Evolutionary conservation across 176 grass and related monocot genomes (phyloP).

Genomic region (Oryza meyeriana): DNA sequence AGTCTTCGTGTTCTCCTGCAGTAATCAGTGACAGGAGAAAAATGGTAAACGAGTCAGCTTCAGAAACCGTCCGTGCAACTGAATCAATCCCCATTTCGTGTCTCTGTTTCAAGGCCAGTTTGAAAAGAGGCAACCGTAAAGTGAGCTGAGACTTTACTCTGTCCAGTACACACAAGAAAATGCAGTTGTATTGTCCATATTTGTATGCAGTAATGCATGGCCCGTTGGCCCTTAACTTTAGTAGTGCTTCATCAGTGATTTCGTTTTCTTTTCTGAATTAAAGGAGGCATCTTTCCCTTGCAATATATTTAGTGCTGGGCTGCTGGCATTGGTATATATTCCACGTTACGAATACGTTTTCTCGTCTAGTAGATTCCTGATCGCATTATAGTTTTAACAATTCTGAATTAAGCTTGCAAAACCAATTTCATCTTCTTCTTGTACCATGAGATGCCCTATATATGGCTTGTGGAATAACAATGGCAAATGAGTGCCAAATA

Average conservation of each 20-base stretch:
- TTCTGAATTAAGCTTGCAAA: neutral
- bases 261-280: neutral
- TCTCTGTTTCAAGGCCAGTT: neutral
- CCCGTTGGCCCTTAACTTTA: neutral
- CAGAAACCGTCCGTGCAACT: neutral
- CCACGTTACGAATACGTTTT: neutral
- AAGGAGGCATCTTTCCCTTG: neutral
- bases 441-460: neutral
- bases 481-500: no score
- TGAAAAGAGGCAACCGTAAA: neutral
- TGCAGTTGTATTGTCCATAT: neutral
- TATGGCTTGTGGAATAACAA: no score
- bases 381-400: neutral
- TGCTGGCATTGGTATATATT: neutral
- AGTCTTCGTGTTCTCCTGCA: slow-evolving; percentile 48
- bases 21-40: neutral
- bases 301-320: no score
- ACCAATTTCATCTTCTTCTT: neutral
- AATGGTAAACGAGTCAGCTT: neutral
- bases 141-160: neutral
- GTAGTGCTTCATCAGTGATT: neutral
- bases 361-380: neutral
- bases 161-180: neutral
- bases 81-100: neutral
- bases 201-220: neutral